Evolutionary conservation across 768 basidiomycete species (phyloP), one percentile per base, ranked within the genome.

Genomic region (Lactarius psammicola): DNA sequence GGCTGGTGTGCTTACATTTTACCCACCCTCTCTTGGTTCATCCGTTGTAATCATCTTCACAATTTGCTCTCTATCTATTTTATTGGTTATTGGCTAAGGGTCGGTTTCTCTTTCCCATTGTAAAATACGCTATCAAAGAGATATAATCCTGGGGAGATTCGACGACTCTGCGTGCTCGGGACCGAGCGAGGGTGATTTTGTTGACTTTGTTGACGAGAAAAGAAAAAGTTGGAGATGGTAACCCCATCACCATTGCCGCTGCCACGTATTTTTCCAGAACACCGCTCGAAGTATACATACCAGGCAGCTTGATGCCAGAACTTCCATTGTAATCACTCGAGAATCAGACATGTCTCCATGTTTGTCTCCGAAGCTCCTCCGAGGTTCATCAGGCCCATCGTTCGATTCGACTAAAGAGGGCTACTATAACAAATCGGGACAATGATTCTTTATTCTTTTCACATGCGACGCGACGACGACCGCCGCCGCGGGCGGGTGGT

Each of bases 31-130:
- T 36, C n/a, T 31, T 31, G 44, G 20, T 31, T 18, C 10, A 54
- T 26, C 28, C 26, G 20, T 40, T 38, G 60, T 54, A 54, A 20
- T 62, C 40, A 28, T 63, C 30, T 33, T 23, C 2, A 28, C 54
- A 30, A 23, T 17, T n/a, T 26, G 44, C n/a, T n/a, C n/a, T 46
- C 34, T 59, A 54, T 57, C 51, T 4, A 28, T 44, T n/a, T 42
- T 8, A 42, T 54, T n/a, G 53, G 42, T 42, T 7, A 28, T 54
- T 15, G 42, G 38, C 36, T 40, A 31, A 34, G 18, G 13, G 6
- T n/a, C 46, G 38, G 23, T 33, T 33, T 30, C 56, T 58, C 49
- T 54, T 51, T 55, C 60, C 33, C 56, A 44, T 9, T 66, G 65
- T 63, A 66, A 57, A 38, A 4, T 46, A 63, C 18, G 26, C 51